phyloP scores from a whole-genome alignment of 192 early-diverging fungal genomes.

The Entrophospora sp. region DNA sequence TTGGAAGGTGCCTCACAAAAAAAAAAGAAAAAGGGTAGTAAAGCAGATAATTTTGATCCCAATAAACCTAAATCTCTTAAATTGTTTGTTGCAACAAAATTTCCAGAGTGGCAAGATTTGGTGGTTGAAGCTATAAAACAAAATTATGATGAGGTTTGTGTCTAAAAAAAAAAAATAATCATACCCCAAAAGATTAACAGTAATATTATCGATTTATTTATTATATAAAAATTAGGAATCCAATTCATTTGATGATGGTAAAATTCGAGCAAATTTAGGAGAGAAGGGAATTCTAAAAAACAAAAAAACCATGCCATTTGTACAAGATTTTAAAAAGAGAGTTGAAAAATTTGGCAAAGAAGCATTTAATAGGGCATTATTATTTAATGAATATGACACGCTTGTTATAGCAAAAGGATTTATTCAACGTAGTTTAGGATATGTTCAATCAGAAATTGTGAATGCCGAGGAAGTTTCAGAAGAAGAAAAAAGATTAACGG shows the following conservation, averaged over 20 bases:
- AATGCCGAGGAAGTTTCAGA: slow-evolving; percentile 31
- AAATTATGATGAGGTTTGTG: slow-evolving; percentile 38
- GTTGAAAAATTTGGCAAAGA: slow-evolving; percentile 53
- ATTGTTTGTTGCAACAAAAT: slow-evolving; percentile 70
- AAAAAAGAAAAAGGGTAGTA: slow-evolving; percentile 74
- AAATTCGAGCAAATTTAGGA: slow-evolving; percentile 57
- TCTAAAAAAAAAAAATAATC: not conserved
- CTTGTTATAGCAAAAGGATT: slow-evolving; percentile 44
- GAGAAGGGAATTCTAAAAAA: slow-evolving; percentile 76
- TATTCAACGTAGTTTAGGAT: slow-evolving; percentile 52
- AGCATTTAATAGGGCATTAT: slow-evolving; percentile 74
- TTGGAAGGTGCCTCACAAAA: slow-evolving; percentile 63
- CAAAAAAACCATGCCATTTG: slow-evolving; percentile 96
- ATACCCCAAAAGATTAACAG: no score
- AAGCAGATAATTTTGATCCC: slow-evolving; percentile 50
- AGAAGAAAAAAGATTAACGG: slow-evolving; percentile 39
- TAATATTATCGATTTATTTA: not conserved
- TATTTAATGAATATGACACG: slow-evolving; percentile 75
- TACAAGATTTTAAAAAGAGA: slow-evolving; percentile 80
- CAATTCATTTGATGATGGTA: slow-evolving; percentile 65
- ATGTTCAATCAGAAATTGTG: slow-evolving; percentile 42
- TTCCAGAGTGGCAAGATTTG: slow-evolving; percentile 92
- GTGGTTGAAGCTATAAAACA: slow-evolving; percentile 44
- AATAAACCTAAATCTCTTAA: slow-evolving; percentile 59
- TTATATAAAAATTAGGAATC: not conserved